phyloP scores from a whole-genome alignment of 116 monocot species.

The Cymodocea nodosa region DNA sequence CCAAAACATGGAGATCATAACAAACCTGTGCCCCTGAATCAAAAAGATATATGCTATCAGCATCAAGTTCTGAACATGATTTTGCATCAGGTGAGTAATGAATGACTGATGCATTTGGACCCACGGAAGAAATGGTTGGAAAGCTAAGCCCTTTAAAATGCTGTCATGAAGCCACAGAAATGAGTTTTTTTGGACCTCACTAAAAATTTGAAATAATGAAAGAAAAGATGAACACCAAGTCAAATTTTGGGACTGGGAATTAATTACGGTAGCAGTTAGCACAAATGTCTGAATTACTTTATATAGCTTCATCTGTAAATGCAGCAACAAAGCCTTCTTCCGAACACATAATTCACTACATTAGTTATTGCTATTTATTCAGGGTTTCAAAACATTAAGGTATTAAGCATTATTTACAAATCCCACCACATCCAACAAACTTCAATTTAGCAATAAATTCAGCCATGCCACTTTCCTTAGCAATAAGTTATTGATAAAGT shows the following conservation, averaged over 20 bases:
- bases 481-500: no score
- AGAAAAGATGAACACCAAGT: neutral
- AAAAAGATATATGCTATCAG: conserved; percentile 89
- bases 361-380: no score
- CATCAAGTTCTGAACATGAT: conserved; percentile 86
- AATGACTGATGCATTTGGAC: conserved; percentile 91
- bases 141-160: conserved; percentile 91
- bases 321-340: no score
- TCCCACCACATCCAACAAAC: no score
- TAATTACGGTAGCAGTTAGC: no score
- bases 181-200: neutral
- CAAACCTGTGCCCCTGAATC: conserved; percentile 97
- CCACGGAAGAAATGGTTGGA: conserved; percentile 97
- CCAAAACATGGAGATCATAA: neutral
- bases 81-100: conserved; percentile 67
- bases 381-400: no score
- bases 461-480: no score
- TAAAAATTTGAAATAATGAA: neutral
- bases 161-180: conserved; percentile 22
- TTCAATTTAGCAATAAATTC: no score
- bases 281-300: no score
- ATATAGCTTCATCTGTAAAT: no score
- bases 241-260: neutral
- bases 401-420: no score
- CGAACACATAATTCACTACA: no score